phyloP scores from a whole-genome alignment of 805 yeast species.

The Sugiyamaella mastotermitis region DNA sequence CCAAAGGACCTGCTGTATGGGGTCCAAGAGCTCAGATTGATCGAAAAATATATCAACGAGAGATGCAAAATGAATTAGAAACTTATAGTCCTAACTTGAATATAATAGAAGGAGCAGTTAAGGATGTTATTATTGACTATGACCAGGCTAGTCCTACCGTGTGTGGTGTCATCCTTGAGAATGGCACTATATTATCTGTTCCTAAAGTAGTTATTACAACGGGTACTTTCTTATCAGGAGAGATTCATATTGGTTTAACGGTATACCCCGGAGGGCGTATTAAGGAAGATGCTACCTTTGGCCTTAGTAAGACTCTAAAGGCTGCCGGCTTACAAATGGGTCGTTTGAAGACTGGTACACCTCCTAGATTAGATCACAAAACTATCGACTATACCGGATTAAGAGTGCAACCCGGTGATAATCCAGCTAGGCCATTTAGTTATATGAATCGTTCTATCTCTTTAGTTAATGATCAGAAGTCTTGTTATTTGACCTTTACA shows the following conservation, averaged over 20 bases:
- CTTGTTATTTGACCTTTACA: constrained; percentile 75
- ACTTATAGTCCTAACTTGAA: constrained; percentile 49
- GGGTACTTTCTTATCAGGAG: constrained; percentile 93
- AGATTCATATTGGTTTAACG: constrained; percentile 82
- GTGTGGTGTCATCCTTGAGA: constrained; percentile 65
- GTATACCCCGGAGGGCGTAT: constrained; percentile 87
- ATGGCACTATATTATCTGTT: constrained; percentile 57
- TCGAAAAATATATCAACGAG: constrained; percentile 64
- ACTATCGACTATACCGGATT: constrained; percentile 66
- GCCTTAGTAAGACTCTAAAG: constrained; percentile 70
- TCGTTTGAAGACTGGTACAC: constrained; percentile 93
- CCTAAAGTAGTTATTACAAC: constrained; percentile 81
- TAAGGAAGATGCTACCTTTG: constrained; percentile 88
- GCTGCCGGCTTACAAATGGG: constrained; percentile 81
- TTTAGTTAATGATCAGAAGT: constrained; percentile 49
- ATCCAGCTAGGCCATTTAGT: constrained; percentile 87
- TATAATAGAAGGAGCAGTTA: constrained; percentile 69
- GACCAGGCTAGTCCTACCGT: constrained; percentile 36
- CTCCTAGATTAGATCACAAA: constrained; percentile 73
- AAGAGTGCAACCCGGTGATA: constrained; percentile 70
- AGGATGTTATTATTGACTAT: constrained; percentile 67
- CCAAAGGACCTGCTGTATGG: constrained; percentile 96
- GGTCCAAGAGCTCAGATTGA: constrained; percentile 98
- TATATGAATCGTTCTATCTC: constrained; percentile 65
- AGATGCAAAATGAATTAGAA: constrained; percentile 67